These are phyloP conservation scores for Colletotrichum endophyticum DNA, from an alignment of 2,329 filamentous ascomycete species.

Conservation along the genomic window DNA sequence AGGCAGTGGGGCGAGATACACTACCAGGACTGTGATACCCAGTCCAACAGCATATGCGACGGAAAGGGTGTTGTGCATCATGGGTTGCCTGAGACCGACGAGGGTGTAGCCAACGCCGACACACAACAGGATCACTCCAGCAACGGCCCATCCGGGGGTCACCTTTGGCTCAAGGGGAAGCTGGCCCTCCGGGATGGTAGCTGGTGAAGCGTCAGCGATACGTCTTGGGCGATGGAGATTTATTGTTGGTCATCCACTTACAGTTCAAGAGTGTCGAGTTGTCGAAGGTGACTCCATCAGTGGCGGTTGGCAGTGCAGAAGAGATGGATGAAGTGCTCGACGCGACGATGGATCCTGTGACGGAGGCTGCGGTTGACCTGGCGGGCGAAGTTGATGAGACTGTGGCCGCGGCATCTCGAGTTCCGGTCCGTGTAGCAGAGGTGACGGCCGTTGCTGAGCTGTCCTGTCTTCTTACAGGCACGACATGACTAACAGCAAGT, in stretches of 20 bases:
- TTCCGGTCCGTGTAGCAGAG: slow-evolving; percentile 5
- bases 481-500: slow-evolving; percentile 37
- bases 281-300: slow-evolving; percentile 25
- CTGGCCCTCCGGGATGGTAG: slow-evolving; percentile 50
- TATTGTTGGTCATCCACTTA: slow-evolving; percentile 24
- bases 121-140: slow-evolving; percentile 76
- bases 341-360: not conserved
- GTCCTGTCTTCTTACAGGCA: slow-evolving; percentile 38
- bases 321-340: not conserved
- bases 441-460: slow-evolving; percentile 25
- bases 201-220: slow-evolving; percentile 33
- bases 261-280: slow-evolving; percentile 38
- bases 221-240: not conserved
- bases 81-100: slow-evolving; percentile 82
- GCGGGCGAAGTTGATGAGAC: not conserved
- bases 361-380: not conserved
- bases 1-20: slow-evolving; percentile 87
- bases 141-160: slow-evolving; percentile 82
- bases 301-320: slow-evolving; percentile 5
- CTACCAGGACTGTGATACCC: slow-evolving; percentile 79
- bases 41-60: slow-evolving; percentile 75
- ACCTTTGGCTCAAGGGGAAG: slow-evolving; percentile 77
- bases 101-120: slow-evolving; percentile 75
- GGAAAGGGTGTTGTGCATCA: slow-evolving; percentile 82
- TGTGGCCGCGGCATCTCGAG: not conserved